Evolutionary conservation across 108 stramenopile genomes (phyloP), one percentile per base, ranked within the genome.

Genomic region (Fragilariopsis cylindrus): DNA sequence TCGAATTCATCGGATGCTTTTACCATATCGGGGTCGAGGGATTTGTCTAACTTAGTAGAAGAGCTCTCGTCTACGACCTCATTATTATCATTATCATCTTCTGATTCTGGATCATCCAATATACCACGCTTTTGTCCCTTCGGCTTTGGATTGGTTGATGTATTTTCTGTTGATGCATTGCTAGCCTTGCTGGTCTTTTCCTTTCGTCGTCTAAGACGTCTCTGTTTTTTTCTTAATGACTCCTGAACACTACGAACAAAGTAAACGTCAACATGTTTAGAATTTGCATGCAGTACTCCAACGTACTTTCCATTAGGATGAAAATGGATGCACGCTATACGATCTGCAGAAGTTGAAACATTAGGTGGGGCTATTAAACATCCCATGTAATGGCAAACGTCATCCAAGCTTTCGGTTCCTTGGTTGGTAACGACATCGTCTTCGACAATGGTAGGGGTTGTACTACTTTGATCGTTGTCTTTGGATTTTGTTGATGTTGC

Each of bases 1-100:
- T 97, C 96, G 65, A 97, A 87, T 77, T 98, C 97, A 85, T 99
- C 98, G 41, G 83, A 88, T 40, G 98, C 96, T 57, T 88, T 83
- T 19, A 92, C 73, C 49, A 68, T 46, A n/a, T 89, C 86, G 15
- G 84, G 87, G 65, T 73, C 74, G n/a, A 79, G 18, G 12, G 64
- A 19, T 8, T 70, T 75, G 57, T 70, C 47, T 53, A 79, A 49
- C 74, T 30, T 76, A 30, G 30, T 30, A 30, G 30, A 30, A 3
- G 6, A 7, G 4, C 16, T 43, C 42, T 63, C 62, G 15, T 47
- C 43, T 15, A 15, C 43, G 30, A 30, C 30, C 60, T 30, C 54
- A 48, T 19, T 53, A 71, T 60, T 75, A 60, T 30, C 40, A 50
- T 58, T 69, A 6, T 82, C 80, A 21, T 74, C 73, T 47, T 91